These are phyloP conservation scores for Microascus cirrosus DNA, from an alignment of 2,329 filamentous ascomycete genomes.

Conservation along the genomic window DNA sequence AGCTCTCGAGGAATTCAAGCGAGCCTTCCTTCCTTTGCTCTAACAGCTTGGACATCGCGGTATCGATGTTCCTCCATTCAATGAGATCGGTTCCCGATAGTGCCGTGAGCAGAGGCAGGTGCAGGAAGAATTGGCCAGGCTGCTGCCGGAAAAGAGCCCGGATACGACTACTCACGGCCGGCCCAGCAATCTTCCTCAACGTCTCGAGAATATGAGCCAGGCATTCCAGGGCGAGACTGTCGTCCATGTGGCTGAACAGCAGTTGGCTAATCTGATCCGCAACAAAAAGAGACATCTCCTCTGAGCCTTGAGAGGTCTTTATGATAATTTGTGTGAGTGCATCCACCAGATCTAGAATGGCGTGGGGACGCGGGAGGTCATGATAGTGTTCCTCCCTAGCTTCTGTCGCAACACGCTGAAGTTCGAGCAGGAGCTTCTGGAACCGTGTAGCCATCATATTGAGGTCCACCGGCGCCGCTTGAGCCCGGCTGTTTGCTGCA, in stretches of 20 bases:
- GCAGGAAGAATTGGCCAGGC: slow-evolving; percentile 42
- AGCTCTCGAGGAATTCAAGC: slow-evolving; percentile 66
- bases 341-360: slow-evolving; percentile 52
- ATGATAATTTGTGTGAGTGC: slow-evolving; percentile 51
- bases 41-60: slow-evolving; percentile 62
- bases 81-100: slow-evolving; percentile 49
- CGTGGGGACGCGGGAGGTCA: slow-evolving; percentile 46
- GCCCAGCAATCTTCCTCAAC: slow-evolving; percentile 46
- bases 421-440: slow-evolving; percentile 45
- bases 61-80: slow-evolving; percentile 55
- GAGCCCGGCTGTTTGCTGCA: slow-evolving; percentile 38
- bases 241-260: slow-evolving; percentile 43
- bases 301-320: slow-evolving; percentile 48
- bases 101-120: slow-evolving; percentile 44
- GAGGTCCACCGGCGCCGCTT: slow-evolving; percentile 36
- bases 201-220: slow-evolving; percentile 52
- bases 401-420: slow-evolving; percentile 41
- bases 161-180: slow-evolving; percentile 42
- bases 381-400: slow-evolving; percentile 47
- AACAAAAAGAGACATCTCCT: slow-evolving; percentile 47
- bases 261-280: slow-evolving; percentile 48
- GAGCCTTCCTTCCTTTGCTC: slow-evolving; percentile 59
- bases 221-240: slow-evolving; percentile 47
- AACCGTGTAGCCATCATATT: slow-evolving; percentile 42
- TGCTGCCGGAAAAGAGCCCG: slow-evolving; percentile 45